Base-by-base conservation (phyloP, 352 stramenopile species). In the Phytopythium aichiense region DNA sequence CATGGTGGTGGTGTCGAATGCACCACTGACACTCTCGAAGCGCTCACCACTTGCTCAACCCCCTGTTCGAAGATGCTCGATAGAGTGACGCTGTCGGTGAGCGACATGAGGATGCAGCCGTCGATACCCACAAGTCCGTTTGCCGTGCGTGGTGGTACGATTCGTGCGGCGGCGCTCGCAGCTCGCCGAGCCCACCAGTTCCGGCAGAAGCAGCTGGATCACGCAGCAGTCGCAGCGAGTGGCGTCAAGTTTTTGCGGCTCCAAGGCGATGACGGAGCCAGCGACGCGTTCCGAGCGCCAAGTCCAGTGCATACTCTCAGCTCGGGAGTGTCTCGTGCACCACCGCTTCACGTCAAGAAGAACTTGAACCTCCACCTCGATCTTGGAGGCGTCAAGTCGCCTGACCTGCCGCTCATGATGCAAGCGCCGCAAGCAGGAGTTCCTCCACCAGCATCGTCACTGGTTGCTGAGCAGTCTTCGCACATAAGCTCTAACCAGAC, bases 291-390 rank as follows among this genome's bases (percentile, higher is more conserved):
- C n/a, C 45, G 61, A 35, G 38, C 65, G 11, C 13, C 72, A 12
- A 80, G 63, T 56, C 67, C 67, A 30, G 55, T 57, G 15, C 31
- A 33, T 12, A 15, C 18, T 18, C 3, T 11, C 7, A 8, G 9
- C 20, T 20, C 50, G 8, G 16, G 33, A 7, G 23, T 53, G 43
- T 30, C 16, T 40, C 43, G 20, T 33, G 2, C 20, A 20, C 33
- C 22, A 42, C 54, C 65, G 8, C 66, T 74, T 22, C 63, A 77
- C 15, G 61, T 69, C 40, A 78, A 68, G 65, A 90, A 87, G 57
- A 68, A 79, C 3, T 60, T 88, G 43, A 77, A 87, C 13, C 66
- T 91, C 23, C 72, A 80, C 6, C 67, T 91, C 16, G 86, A 84
- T 11, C 64, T 88, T 0, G 64, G 77, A 16, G 75, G 62, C 1